Conservation (phyloP, 768 basidiomycete species). For the Boletales sp. region DNA sequence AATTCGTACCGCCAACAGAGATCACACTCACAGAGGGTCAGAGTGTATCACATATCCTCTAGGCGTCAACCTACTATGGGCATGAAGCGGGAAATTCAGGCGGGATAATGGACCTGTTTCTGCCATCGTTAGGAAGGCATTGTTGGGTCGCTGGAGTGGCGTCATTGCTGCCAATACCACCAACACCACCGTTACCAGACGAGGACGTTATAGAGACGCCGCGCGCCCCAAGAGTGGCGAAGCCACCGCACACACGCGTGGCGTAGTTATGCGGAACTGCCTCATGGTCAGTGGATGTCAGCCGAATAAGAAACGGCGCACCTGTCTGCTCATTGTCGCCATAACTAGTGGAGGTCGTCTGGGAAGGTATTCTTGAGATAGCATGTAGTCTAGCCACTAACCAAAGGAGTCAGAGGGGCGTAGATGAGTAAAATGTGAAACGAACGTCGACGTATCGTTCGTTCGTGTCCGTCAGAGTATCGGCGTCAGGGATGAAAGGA, state of each 20-base stretch:
- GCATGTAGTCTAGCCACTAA: conserved; percentile 64
- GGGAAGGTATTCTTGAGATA: conserved; percentile 41
- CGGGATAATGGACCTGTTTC: conserved; percentile 50
- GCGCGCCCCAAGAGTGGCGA: conserved; percentile 67
- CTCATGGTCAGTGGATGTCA: not conserved
- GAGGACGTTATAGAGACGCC: conserved; percentile 64
- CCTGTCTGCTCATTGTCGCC: conserved; percentile 71
- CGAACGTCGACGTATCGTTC: conserved; percentile 47
- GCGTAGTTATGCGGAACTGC: conserved; percentile 59
- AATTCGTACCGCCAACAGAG: conserved; percentile 61
- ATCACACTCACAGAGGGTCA: conserved; percentile 50
- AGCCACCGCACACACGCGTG: conserved; percentile 50
- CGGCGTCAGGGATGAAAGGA: conserved; percentile 49
- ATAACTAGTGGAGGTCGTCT: conserved; percentile 70
- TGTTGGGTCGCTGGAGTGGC: conserved; percentile 46
- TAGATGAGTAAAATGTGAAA: not conserved
- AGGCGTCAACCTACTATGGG: conserved; percentile 42
- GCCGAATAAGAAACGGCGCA: conserved; percentile 12
- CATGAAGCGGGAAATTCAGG: conserved; percentile 61
- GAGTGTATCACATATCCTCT: not conserved
- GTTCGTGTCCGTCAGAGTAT: conserved; percentile 40
- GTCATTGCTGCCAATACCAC: conserved; percentile 43
- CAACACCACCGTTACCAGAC: conserved; percentile 69
- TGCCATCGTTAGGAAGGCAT: conserved; percentile 60
- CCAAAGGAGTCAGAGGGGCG: conserved; percentile 3